phyloP scores from a whole-genome alignment of 2,329 filamentous ascomycete species.

The Tolypocladium pustulatum region DNA sequence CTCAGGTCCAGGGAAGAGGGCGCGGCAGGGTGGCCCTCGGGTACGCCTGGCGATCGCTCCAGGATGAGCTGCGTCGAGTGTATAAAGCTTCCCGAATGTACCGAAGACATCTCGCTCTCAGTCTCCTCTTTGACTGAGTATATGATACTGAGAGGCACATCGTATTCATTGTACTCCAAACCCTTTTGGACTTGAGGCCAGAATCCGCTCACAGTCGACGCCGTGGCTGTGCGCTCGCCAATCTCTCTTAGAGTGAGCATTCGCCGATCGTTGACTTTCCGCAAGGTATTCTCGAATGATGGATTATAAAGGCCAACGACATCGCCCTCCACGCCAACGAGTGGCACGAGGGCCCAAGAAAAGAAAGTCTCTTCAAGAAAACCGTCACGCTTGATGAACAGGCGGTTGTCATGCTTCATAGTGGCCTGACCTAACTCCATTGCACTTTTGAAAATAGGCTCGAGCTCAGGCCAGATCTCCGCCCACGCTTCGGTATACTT shows the following conservation, averaged over 20 bases:
- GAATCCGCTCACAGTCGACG: constrained; percentile 62
- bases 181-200: constrained; percentile 62
- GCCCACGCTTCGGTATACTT: constrained; percentile 58
- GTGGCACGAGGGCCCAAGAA: constrained; percentile 70
- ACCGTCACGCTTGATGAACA: constrained; percentile 60
- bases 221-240: constrained; percentile 62
- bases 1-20: constrained; percentile 56
- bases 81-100: constrained; percentile 55
- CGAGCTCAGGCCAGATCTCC: constrained; percentile 65
- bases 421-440: constrained; percentile 63
- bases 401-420: constrained; percentile 73
- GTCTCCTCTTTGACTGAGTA: constrained; percentile 65
- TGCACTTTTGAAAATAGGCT: constrained; percentile 57
- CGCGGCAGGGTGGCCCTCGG: constrained; percentile 50
- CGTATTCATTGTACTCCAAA: constrained; percentile 62
- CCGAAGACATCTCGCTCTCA: constrained; percentile 62
- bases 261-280: constrained; percentile 67
- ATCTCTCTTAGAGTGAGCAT: constrained; percentile 73
- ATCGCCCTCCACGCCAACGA: constrained; percentile 63
- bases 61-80: constrained; percentile 56
- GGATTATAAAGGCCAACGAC: constrained; percentile 73
- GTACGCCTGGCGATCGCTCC: constrained; percentile 62
- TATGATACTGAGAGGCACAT: constrained; percentile 66
- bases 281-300: constrained; percentile 68
- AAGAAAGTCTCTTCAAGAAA: constrained; percentile 75